Conservation (phyloP, 2,329 filamentous ascomycete species). For the Chaetomiaceae sp. region DNA sequence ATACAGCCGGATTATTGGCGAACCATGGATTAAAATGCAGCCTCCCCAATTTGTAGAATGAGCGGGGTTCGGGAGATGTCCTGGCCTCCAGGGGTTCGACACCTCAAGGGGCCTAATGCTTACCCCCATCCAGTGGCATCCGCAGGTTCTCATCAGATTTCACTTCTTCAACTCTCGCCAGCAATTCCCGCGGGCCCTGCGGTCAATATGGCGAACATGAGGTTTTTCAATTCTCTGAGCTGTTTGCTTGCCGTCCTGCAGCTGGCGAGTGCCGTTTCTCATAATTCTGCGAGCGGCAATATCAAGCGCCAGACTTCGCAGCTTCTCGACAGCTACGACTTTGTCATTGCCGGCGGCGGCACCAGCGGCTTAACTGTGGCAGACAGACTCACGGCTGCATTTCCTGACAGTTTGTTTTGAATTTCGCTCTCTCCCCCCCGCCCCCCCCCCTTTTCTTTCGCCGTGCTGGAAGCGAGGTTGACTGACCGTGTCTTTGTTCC, state of each 20-base stretch:
- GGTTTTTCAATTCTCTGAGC: not conserved
- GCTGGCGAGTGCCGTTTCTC: not conserved
- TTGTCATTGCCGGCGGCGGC: conserved; percentile 32
- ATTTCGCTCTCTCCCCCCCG: no score
- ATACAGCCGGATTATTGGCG: not conserved
- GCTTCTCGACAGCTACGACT: conserved; percentile 29
- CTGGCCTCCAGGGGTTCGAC: not conserved
- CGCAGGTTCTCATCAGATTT: not conserved
- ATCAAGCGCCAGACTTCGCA: conserved; percentile 27
- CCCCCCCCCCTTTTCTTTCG: not conserved
- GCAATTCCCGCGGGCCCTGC: no score
- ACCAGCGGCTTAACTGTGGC: conserved; percentile 34
- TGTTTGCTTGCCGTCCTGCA: not conserved
- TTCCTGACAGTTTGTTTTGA: conserved; percentile 26
- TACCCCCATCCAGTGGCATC: not conserved
- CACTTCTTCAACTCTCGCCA: no score
- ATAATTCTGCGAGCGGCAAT: not conserved
- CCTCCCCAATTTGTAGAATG: not conserved
- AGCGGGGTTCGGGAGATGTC: conserved; percentile 5
- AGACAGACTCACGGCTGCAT: conserved; percentile 32
- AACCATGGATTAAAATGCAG: not conserved
- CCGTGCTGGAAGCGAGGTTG: not conserved
- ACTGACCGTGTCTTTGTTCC: not conserved
- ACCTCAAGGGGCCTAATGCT: not conserved
- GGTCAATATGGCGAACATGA: not conserved